Evolutionary conservation across 768 basidiomycete species (phyloP), one percentile per base, ranked within the genome.

Genomic region (Coprinopsis cinerea): DNA sequence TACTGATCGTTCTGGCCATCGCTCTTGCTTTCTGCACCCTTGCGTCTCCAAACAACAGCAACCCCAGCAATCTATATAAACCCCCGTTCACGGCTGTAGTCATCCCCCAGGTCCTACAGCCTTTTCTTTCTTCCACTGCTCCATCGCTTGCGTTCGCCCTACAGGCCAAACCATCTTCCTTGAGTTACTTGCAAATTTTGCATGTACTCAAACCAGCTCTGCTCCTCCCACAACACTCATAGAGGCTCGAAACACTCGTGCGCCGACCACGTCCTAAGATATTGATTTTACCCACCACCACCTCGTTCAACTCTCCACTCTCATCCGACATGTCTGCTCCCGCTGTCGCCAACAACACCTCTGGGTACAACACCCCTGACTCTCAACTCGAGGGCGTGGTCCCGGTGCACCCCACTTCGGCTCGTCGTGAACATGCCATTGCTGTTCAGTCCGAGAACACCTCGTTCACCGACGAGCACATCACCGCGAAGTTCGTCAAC

Each of bases 161-260:
- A 23, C 47, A 53, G 42, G 53, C 54, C 53, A 53, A 53, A 47
- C 52, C 49, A 24, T 39, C 39, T 53, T 32, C 44, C 17, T 41
- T 32, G 64, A 63, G 67, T 67, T 58, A 60, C 65, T 67, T 73
- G 66, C 72, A 70, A 62, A 61, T 64, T 59, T 75, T 90, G 86
- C 80, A 93, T 93, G 92, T 95, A 85, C 88, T 90, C 88, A 57
- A 93, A 94, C 88, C 84, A 85, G 68, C 86, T 93, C 59, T 83
- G 85, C 70, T 88, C 85, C 69, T 74, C 81, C 58, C 92, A 94
- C 75, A 94, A 94, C 74, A 77, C 79, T 60, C 79, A 88, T 74
- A 78, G 90, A 82, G 92, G 92, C 75, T 67, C 63, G 61, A 92
- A 88, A 66, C 92, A 94, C 77, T 82, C 85, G 58, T 71, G 72